Percentiles rank a stretch among this genome's conserved stretches.
Conservation (phyloP, 495 filamentous ascomycete species). For the Aspergillus steynii region DNA sequence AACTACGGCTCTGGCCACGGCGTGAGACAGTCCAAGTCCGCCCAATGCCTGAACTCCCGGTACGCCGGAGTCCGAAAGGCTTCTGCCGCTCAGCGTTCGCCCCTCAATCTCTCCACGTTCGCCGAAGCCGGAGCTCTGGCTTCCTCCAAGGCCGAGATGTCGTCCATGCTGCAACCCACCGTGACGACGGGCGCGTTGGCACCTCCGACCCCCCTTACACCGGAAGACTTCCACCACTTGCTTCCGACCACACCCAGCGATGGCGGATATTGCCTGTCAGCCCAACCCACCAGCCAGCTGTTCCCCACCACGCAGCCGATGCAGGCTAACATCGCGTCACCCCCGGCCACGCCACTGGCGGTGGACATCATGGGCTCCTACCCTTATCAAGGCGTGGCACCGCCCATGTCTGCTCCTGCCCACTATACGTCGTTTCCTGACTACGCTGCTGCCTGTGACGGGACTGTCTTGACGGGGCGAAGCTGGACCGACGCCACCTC, state of each 20-base stretch:
- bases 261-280: constrained; percentile 41
- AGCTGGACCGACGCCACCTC: constrained; percentile 45
- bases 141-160: constrained; percentile 41
- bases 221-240: constrained; percentile 46
- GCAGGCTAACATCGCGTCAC: constrained; percentile 50
- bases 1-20: constrained; percentile 37
- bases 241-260: constrained; percentile 42
- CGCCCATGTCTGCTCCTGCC: constrained; percentile 49
- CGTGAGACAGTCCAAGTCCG: constrained; percentile 56
- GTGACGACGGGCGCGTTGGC: constrained; percentile 40
- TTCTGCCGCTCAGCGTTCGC: constrained; percentile 51
- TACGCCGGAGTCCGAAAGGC: constrained; percentile 55
- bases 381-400: constrained; percentile 38
- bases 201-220: constrained; percentile 50
- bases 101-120: constrained; percentile 52
- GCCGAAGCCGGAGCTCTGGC: constrained; percentile 45
- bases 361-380: constrained; percentile 41
- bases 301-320: constrained; percentile 46
- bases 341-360: constrained; percentile 45
- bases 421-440: constrained; percentile 46
- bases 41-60: constrained; percentile 48
- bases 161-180: constrained; percentile 39
- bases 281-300: constrained; percentile 37
- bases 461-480: constrained; percentile 34
- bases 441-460: constrained; percentile 32